These are phyloP conservation scores for Carpinus viminea DNA, from an alignment of 306 rosid species.

Conservation along the genomic window DNA sequence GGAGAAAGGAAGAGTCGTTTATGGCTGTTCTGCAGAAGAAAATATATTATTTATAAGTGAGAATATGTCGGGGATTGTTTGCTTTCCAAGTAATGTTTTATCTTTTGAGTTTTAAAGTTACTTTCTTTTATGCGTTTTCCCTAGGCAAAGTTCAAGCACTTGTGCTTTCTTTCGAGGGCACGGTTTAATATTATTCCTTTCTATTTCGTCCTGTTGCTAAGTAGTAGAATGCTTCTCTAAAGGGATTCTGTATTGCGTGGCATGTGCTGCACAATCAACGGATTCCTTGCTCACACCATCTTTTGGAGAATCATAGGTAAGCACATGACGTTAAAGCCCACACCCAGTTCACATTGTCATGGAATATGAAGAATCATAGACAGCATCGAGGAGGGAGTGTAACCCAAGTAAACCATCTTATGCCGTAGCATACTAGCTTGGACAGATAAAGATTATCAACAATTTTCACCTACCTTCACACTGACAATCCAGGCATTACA, in stretches of 20 bases:
- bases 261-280: not conserved
- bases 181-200: constrained; percentile 43
- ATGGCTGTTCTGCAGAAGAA: constrained; percentile 3
- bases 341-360: not conserved
- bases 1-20: constrained; percentile 30
- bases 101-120: constrained; percentile 34
- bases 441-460: too few species aligned
- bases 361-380: not conserved
- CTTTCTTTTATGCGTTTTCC: constrained; percentile 51
- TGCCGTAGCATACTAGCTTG: not conserved
- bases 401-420: not conserved
- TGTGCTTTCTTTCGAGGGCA: constrained; percentile 63
- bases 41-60: constrained; percentile 35
- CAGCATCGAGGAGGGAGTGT: not conserved
- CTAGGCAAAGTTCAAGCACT: constrained; percentile 39
- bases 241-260: not conserved
- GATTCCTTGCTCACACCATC: not conserved
- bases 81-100: constrained; percentile 28
- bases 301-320: not conserved
- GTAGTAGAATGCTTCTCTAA: not conserved
- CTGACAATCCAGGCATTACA: too few species aligned
- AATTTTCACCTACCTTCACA: too few species aligned
- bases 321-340: not conserved
- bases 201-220: constrained; percentile 3
- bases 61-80: constrained; percentile 26